Base-by-base conservation (phyloP, 2,329 filamentous ascomycete genomes). In the Botrytis galanthina region DNA sequence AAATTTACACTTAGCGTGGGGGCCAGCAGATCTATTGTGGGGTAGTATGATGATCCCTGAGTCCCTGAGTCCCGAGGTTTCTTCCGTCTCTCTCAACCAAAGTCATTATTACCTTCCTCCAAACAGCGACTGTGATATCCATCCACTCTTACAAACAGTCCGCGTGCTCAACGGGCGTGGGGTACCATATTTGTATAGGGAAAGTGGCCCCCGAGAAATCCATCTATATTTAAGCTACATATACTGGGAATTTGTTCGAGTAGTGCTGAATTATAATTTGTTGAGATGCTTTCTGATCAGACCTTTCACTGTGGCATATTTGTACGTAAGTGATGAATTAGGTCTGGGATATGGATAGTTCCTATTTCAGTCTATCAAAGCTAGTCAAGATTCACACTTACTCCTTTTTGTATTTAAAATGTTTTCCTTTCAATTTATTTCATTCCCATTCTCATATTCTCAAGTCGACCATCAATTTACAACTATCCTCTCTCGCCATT, bases 271-370 rank as follows among this genome's bases (percentile, higher is more conserved):
- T 12, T 32, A 42, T 57, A 48, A 44, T 68, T 57, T 68, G 66
- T 57, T 68, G 48, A 68, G 26, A 22, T n/a, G 16, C n/a, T 54
- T 57, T n/a, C 18, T 32, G 29, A 35, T 35, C 44, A n/a, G 63
- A 37, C 29, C 63, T 26, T 57, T 42, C 26, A 32, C 37, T 32
- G 2, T 42, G 18, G 18, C 26, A 20, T 16, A 12, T 32, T 57
- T 57, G 37, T 57, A 32, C n/a, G 66, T 69, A 42, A 57, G 37
- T 44, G 18, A 22, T 20, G n/a, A 57, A 57, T 32, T 12, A 32
- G 48, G 32, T 51, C 32, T 51, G n/a, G 51, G 66, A 32, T 69
- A 42, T 69, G 48, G 48, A 42, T 57, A 69, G 66, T 69, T 44
- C 66, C n/a, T 44, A 57, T 44, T 57, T 32, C 66, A 69, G 35